phyloP scores from a whole-genome alignment of 1,139 yeast species.

The Pichia kudriavzevii region DNA sequence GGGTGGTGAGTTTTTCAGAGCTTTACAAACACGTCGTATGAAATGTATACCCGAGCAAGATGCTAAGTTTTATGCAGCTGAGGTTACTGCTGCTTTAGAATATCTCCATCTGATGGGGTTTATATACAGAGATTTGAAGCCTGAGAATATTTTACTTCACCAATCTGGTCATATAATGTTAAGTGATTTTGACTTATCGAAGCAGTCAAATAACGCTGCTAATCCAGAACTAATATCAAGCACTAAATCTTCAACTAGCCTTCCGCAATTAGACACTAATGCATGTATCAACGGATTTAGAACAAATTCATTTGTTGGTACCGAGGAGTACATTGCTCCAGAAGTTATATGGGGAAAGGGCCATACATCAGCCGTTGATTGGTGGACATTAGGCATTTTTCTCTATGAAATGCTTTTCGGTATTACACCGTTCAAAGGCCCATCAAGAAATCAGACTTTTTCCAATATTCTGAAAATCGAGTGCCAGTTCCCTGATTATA shows the following conservation, averaged over 20 bases:
- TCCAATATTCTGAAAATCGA: slow-evolving; percentile 80
- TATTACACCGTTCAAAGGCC: slow-evolving; percentile 92
- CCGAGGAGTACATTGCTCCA: slow-evolving; percentile 97
- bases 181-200: slow-evolving; percentile 91
- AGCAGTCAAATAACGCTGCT: slow-evolving; percentile 69
- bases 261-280: slow-evolving; percentile 67
- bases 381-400: slow-evolving; percentile 98
- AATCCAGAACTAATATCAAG: slow-evolving; percentile 36
- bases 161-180: slow-evolving; percentile 98
- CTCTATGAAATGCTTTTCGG: slow-evolving; percentile 92
- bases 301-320: slow-evolving; percentile 95
- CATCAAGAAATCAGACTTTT: slow-evolving; percentile 80
- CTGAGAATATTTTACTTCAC: slow-evolving; percentile 87
- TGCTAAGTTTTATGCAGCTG: slow-evolving; percentile 93
- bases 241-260: slow-evolving; percentile 25
- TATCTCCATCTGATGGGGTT: slow-evolving; percentile 94
- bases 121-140: slow-evolving; percentile 89
- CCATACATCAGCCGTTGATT: slow-evolving; percentile 94
- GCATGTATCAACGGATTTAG: slow-evolving; percentile 93
- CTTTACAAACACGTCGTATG: slow-evolving; percentile 82
- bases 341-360: slow-evolving; percentile 96
- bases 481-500: slow-evolving; percentile 47
- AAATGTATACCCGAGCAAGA: slow-evolving; percentile 83
- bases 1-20: slow-evolving; percentile 99
- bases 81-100: slow-evolving; percentile 94